These are phyloP conservation scores for Inga laurina DNA, from an alignment of 306 rosid species.

Conservation along the genomic window DNA sequence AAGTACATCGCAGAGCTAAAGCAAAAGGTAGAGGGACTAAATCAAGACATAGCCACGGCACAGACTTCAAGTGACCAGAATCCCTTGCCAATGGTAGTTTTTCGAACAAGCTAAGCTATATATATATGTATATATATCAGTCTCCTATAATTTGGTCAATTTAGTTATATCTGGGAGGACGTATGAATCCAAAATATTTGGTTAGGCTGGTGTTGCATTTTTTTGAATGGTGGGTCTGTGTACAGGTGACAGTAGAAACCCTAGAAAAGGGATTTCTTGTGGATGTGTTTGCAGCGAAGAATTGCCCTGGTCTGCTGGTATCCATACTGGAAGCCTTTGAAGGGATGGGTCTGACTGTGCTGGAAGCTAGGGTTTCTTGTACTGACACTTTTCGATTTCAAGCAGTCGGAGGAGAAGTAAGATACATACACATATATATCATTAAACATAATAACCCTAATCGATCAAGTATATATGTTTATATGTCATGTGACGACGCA, in stretches of 20 bases:
- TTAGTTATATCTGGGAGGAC: not conserved
- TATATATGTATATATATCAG: no score
- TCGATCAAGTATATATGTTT: not conserved
- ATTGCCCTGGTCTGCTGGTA: slow-evolving; percentile 74
- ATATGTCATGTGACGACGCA: not conserved
- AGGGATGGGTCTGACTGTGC: slow-evolving; percentile 64
- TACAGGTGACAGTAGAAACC: slow-evolving; percentile 73
- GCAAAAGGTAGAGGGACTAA: slow-evolving; percentile 63
- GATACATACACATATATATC: not conserved
- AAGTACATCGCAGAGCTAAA: slow-evolving; percentile 71
- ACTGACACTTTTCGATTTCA: slow-evolving; percentile 61
- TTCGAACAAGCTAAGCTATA: not conserved
- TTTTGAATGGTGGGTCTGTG: not conserved
- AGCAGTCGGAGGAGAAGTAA: slow-evolving; percentile 77
- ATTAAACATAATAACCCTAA: not conserved
- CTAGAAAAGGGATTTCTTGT: slow-evolving; percentile 64
- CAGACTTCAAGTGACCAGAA: slow-evolving; percentile 52
- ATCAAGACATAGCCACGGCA: slow-evolving; percentile 52
- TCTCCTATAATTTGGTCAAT: not conserved
- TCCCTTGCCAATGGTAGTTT: slow-evolving; percentile 51
- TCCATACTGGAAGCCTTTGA: slow-evolving; percentile 69
- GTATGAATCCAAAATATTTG: not conserved
- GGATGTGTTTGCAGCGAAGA: slow-evolving; percentile 57
- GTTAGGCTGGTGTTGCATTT: not conserved
- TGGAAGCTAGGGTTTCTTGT: slow-evolving; percentile 90